Percentiles rank a stretch among this genome's conserved stretches.
These are phyloP conservation scores for Chaetomium tenue DNA, from an alignment of 495 filamentous ascomycete species.

Conservation along the genomic window DNA sequence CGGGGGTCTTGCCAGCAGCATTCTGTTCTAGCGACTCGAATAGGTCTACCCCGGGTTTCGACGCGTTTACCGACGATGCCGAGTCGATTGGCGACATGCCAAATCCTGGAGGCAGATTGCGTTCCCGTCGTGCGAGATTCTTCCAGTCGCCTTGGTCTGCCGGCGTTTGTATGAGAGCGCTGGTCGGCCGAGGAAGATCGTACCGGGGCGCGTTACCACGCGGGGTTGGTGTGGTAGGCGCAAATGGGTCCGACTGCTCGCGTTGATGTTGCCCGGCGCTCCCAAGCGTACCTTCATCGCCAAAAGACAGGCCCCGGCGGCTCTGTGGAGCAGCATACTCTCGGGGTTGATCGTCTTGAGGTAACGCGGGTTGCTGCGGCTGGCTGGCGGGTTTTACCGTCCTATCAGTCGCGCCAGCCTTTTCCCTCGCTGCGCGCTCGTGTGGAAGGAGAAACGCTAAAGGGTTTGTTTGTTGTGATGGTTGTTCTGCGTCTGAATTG, in stretches of 20 bases:
- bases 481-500: not conserved
- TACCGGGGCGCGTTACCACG: not conserved
- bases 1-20: not conserved
- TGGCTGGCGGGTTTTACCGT: not conserved
- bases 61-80: not conserved
- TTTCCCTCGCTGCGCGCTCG: conserved; percentile 26
- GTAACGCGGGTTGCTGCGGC: not conserved
- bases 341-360: not conserved
- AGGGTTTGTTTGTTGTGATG: not conserved
- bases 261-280: not conserved
- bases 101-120: not conserved
- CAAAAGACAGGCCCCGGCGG: not conserved
- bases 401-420: not conserved
- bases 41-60: not conserved
- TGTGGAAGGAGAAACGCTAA: conserved; percentile 26
- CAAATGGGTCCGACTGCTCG: not conserved
- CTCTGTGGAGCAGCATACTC: not conserved
- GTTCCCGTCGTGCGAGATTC: conserved; percentile 13
- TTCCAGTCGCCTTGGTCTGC: conserved; percentile 14
- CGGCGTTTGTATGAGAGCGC: not conserved
- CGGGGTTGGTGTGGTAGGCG: not conserved
- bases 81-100: not conserved
- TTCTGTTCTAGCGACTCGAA: not conserved
- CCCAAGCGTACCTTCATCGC: not conserved
- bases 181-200: not conserved